These are phyloP conservation scores for Dictyostelium intermedium DNA, from an alignment of 78 protist genomes.

Conservation along the genomic window DNA sequence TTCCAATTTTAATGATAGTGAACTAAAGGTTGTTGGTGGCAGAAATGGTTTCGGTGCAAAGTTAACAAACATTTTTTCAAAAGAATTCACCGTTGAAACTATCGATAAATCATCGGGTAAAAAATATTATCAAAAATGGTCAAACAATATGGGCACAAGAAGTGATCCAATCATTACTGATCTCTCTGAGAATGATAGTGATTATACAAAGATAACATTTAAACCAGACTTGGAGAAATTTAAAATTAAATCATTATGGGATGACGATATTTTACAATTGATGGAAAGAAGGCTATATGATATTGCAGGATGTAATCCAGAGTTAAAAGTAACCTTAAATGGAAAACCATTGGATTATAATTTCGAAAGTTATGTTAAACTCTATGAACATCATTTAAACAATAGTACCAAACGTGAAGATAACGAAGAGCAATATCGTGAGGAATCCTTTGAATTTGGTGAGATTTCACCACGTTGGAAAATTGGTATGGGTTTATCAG, in stretches of 20 bases:
- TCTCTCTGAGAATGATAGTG: neutral
- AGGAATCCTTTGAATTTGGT: conserved; percentile 22
- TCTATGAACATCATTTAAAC: conserved; percentile 33
- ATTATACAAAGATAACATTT: conserved; percentile 89
- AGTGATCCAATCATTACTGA: conserved; percentile 63
- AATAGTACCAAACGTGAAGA: neutral
- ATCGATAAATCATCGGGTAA: neutral
- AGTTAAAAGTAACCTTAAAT: conserved; percentile 59
- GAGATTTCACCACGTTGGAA: conserved; percentile 50
- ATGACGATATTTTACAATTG: conserved; percentile 89
- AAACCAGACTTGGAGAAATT: conserved; percentile 85
- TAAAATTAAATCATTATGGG: conserved; percentile 83
- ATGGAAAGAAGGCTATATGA: conserved; percentile 92
- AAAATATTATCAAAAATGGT: conserved; percentile 52
- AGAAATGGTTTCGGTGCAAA: conserved; percentile 98
- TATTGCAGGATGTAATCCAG: conserved; percentile 90
- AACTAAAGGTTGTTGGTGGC: conserved; percentile 81
- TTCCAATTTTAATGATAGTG: conserved; percentile 90
- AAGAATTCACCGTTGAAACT: conserved; percentile 89
- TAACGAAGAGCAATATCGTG: neutral
- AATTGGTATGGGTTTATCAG: conserved; percentile 47
- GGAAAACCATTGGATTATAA: neutral
- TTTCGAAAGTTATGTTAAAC: conserved; percentile 86
- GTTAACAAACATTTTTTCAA: conserved; percentile 97
- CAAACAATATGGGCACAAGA: conserved; percentile 80